Evolutionary conservation across 805 yeast genomes (phyloP).

Genomic region (Myxozyma nipponensis): DNA sequence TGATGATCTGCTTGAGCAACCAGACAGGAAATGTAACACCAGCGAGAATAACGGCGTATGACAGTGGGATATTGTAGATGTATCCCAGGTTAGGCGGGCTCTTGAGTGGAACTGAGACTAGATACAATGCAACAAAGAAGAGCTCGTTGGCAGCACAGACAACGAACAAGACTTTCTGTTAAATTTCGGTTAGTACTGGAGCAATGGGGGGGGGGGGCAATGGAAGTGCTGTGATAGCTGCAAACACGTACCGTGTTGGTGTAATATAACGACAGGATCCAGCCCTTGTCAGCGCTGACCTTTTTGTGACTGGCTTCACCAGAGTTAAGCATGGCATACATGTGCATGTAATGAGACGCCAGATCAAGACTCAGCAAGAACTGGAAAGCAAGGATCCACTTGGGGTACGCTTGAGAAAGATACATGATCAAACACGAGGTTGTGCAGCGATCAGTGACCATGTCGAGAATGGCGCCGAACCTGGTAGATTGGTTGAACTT

Average conservation of each 20-base stretch:
- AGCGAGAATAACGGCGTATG: conserved; percentile 58
- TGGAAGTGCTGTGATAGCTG: background rate
- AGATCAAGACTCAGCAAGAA: conserved; percentile 65
- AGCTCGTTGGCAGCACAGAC: conserved; percentile 93
- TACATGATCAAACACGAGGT: conserved; percentile 90
- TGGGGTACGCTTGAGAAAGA: conserved; percentile 75
- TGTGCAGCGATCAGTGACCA: conserved; percentile 98
- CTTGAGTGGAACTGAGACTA: conserved; percentile 58
- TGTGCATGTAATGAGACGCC: conserved; percentile 96
- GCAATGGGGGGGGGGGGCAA: too few relatives aligned
- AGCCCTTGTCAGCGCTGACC: conserved; percentile 64
- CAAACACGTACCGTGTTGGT: conserved; percentile 54
- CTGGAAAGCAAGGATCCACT: conserved; percentile 70
- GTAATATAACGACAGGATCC: conserved; percentile 79
- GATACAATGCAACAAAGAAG: conserved; percentile 84
- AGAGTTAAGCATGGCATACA: conserved; percentile 84
- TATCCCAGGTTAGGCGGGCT: conserved; percentile 41
- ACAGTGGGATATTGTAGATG: conserved; percentile 40
- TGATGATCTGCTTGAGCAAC: conserved; percentile 84
- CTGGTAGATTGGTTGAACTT: conserved; percentile 80
- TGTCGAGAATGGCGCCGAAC: conserved; percentile 95
- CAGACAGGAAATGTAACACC: conserved; percentile 76
- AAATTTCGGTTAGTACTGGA: background rate
- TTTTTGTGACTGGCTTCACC: conserved; percentile 84
- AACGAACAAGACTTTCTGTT: conserved; percentile 61